Evolutionary conservation across 495 filamentous ascomycete genomes (phyloP), one percentile per base, ranked within the genome.

Genomic region (Tuber microsphaerosporum): DNA sequence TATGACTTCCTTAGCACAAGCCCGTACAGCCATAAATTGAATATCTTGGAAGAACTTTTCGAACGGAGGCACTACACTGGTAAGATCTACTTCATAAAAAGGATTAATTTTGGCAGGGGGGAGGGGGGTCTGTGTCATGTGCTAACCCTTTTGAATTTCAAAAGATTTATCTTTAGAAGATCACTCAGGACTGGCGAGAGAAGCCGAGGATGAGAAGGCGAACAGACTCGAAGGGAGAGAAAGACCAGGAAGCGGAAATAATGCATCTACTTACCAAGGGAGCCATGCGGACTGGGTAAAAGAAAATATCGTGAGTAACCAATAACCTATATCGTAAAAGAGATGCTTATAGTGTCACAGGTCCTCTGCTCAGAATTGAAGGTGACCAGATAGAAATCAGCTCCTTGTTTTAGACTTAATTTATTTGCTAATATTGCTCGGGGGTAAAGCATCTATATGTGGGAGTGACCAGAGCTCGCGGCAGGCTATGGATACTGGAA

Each of bases 301-400:
- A 4, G 71, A 69, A 14, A 22, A 77, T 72, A 76, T 76, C 12
- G 75, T 76, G 22, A 74, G 75, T 74, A 37, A 20, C 44, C 8
- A 56, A 31, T 17, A 0, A 44, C 19, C 69, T 17, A 22, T 20
- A 26, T 17, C 20, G 14, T 6, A 37, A 34, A 37, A 37, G n/a
- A 22, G 45, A 16, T 37, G 20, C 43, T 76, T 65, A 76, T 10
- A n/a, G 17, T 10, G 31, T 37, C 16, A 34, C 51, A 76, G 75
- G 75, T 69, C 16, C 43, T 76, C 39, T 76, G 75, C 71, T 76
- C 72, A 1, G 75, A 76, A 48, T 42, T 76, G 37, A 76, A 74
- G 72, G 75, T 74, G 51, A 56, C 4, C 43, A 16, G 2, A 34
- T 43, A 19, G n/a, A 39, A 37, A 31, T 34, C 2, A 16, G 2